Base-by-base conservation (phyloP, 331 rosid species). In the Malus hybrid region DNA sequence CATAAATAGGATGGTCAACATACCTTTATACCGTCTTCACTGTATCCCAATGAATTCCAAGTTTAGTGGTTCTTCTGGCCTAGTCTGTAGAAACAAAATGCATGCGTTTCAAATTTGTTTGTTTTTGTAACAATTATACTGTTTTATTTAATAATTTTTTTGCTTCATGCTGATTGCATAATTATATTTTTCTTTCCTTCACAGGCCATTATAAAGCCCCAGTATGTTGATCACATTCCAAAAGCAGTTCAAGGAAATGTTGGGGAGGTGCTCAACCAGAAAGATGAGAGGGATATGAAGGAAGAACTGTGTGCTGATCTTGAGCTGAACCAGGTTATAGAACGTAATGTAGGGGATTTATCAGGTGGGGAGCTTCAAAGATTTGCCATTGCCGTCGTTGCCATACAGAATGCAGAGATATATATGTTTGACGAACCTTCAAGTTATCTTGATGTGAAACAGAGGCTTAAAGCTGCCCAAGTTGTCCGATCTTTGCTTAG, bases 151-250 rank as follows among this genome's bases (percentile, higher is more conserved):
- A 30, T 8, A 11, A 18, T 55, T 32, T n/a, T 52, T 55, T 30
- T 33, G 46, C 46, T 39, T 39, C 12, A 10, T 39, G 46, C 46
- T 9, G 46, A 39, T 39, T 39, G 46, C 46, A 39, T 39, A 39
- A 39, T 39, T 39, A 39, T 39, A 9, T 8, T 39, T 39, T 39
- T 39, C 46, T 56, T n/a, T 6, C 34, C 14, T 56, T 75, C 3
- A n/a, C 48, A 88, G 99, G 99, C 99, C 50, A 94, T 94, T 80
- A 88, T 94, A 86, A 94, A 94, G 92, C 99, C 99, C 73, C 99
- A 94, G 74, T 91, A 94, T 82, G 98, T 94, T 69, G 99, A 94
- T 79, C 96, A 94, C 86, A 91, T 91, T 80, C 99, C 99, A 53
- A 94, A 87, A 83, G 99, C 97, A 10, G 99, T 94, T 74, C 97